These are phyloP conservation scores for Aureobasidium musti DNA, from an alignment of 2,329 filamentous ascomycete genomes.

Conservation along the genomic window DNA sequence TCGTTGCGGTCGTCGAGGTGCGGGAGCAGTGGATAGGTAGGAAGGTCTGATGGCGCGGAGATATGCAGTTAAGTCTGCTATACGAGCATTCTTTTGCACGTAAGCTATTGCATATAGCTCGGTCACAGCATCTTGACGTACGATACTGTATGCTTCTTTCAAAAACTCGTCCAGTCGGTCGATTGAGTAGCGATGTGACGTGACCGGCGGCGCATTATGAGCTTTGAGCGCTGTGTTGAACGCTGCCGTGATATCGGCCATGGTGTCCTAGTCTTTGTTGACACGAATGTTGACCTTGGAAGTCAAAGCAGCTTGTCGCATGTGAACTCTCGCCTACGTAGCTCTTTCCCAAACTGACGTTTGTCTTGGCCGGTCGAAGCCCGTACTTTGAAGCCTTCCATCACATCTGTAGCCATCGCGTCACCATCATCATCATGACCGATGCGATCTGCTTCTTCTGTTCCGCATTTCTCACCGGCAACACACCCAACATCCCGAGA, in stretches of 20 bases:
- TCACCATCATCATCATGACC: not conserved
- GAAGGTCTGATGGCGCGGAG: constrained; percentile 81
- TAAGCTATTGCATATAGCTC: constrained; percentile 33
- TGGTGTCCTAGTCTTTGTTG: constrained; percentile 25
- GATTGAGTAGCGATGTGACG: constrained; percentile 47
- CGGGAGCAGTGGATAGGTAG: constrained; percentile 81
- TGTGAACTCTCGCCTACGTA: constrained; percentile 27
- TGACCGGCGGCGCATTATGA: constrained; percentile 55
- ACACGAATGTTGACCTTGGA: not conserved
- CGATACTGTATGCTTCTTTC: constrained; percentile 91
- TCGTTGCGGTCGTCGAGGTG: constrained; percentile 51
- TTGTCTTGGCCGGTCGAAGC: constrained; percentile 4
- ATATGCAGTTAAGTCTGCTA: constrained; percentile 75
- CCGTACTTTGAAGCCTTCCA: not conserved
- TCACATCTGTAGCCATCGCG: not conserved
- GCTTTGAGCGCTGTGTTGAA: constrained; percentile 69
- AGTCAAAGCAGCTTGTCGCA: not conserved
- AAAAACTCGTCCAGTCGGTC: constrained; percentile 75
- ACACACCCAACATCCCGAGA: not conserved
- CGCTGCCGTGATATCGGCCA: constrained; percentile 63
- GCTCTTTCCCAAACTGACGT: constrained; percentile 12
- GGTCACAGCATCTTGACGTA: constrained; percentile 49
- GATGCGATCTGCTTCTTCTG: not conserved
- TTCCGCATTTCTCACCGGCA: not conserved
- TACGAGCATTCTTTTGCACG: constrained; percentile 72